Conservation (phyloP, 1,284 basidiomycete species). For the Puccinia coronata region DNA sequence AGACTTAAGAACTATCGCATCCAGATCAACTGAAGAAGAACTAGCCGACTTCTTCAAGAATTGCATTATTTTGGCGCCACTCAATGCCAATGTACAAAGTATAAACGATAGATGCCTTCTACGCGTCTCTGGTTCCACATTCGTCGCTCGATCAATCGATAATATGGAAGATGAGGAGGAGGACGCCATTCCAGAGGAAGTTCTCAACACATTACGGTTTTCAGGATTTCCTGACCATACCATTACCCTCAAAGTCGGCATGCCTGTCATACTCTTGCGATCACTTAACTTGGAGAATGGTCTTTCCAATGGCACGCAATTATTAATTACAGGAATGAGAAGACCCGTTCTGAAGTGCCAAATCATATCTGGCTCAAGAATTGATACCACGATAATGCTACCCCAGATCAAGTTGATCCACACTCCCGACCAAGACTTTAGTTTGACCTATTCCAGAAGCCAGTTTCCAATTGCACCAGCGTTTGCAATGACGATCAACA, state of each 20-base stretch:
- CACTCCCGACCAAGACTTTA: not conserved
- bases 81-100: too few species aligned
- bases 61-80: too few species aligned
- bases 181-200: not conserved
- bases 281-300: not conserved
- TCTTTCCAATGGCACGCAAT: not conserved
- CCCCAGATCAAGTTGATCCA: conserved; percentile 5
- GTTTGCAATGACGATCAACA: conserved; percentile 3
- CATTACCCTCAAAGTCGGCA: not conserved
- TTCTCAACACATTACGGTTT: not conserved
- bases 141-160: not conserved
- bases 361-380: not conserved
- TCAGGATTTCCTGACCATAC: not conserved
- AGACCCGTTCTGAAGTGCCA: not conserved
- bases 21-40: too few species aligned
- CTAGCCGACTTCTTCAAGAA: too few species aligned
- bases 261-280: not conserved
- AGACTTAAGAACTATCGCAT: too few species aligned
- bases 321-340: not conserved
- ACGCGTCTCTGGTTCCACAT: not conserved
- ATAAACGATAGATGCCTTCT: too few species aligned
- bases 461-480: conserved; percentile 10
- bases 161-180: not conserved
- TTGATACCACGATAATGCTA: not conserved
- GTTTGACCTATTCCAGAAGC: not conserved